Percentiles rank a stretch among this genome's conserved stretches.
Evolutionary conservation across 2,329 filamentous ascomycete genomes (phyloP).

Genomic region (Lachnellula suecica): DNA sequence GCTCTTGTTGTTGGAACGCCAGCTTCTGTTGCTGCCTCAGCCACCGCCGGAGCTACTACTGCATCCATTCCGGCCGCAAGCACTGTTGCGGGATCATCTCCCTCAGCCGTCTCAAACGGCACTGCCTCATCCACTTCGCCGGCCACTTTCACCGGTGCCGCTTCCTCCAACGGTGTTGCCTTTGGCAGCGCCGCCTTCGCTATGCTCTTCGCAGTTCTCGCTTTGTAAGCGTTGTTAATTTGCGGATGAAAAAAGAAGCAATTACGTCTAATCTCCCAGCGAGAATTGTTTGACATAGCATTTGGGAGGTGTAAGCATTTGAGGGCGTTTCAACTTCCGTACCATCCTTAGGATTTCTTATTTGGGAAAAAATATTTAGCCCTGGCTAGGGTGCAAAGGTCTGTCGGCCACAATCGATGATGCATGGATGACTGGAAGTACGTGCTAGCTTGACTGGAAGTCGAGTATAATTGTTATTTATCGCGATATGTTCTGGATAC

Average conservation of each 20-base stretch:
- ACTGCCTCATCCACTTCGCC: constrained; percentile 34
- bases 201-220: constrained; percentile 25
- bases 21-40: constrained; percentile 24
- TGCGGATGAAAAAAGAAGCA: neutral
- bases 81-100: constrained; percentile 23
- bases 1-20: constrained; percentile 32
- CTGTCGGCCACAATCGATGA: neutral
- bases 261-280: neutral
- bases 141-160: constrained; percentile 35
- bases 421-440: neutral
- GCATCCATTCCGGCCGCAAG: constrained; percentile 1
- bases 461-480: neutral
- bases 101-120: constrained; percentile 19
- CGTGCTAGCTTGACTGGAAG: neutral
- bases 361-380: neutral
- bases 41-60: constrained; percentile 23
- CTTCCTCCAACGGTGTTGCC: constrained; percentile 22
- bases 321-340: constrained; percentile 2
- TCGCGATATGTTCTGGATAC: neutral
- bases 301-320: neutral
- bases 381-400: neutral
- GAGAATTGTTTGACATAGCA: neutral
- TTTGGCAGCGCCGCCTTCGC: constrained; percentile 26
- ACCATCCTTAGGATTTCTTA: constrained; percentile 1
- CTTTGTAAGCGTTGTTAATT: constrained; percentile 18